Conservation (phyloP, 2,329 filamentous ascomycete species). For the Xylogone sp. region DNA sequence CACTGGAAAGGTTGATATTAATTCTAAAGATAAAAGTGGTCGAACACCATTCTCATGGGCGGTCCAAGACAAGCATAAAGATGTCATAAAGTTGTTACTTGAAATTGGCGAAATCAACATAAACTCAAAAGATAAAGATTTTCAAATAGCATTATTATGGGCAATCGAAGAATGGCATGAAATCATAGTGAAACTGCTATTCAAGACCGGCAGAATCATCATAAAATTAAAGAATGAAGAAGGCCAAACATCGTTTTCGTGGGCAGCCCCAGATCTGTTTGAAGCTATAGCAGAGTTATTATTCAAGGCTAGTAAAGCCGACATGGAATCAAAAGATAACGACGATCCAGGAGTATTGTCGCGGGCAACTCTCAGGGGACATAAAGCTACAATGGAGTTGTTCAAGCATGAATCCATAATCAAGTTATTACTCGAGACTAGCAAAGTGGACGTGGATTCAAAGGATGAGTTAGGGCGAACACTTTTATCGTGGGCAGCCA, state of each 20-base stretch:
- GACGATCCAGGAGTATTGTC: constrained; percentile 18
- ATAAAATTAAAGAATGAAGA: neutral
- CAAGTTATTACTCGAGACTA: neutral
- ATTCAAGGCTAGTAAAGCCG: neutral
- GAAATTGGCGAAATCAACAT: neutral
- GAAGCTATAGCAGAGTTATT: neutral
- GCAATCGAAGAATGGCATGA: neutral
- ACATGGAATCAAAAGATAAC: constrained; percentile 10
- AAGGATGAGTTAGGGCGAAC: neutral
- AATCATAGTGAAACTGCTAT: constrained; percentile 1
- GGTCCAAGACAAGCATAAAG: neutral
- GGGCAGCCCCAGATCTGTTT: neutral
- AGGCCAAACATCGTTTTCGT: neutral
- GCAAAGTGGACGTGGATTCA: neutral
- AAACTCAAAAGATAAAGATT: neutral
- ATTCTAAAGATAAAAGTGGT: neutral
- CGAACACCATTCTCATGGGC: neutral
- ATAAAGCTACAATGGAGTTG: constrained; percentile 9
- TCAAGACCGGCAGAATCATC: constrained; percentile 2
- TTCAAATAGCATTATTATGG: neutral
- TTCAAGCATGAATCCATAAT: neutral
- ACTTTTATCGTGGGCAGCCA: neutral
- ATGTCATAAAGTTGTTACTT: neutral
- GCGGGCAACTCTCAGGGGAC: constrained; percentile 8
- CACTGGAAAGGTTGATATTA: constrained; percentile 1